Conservation (phyloP, 495 filamentous ascomycete species). For the Xylaria curta region DNA sequence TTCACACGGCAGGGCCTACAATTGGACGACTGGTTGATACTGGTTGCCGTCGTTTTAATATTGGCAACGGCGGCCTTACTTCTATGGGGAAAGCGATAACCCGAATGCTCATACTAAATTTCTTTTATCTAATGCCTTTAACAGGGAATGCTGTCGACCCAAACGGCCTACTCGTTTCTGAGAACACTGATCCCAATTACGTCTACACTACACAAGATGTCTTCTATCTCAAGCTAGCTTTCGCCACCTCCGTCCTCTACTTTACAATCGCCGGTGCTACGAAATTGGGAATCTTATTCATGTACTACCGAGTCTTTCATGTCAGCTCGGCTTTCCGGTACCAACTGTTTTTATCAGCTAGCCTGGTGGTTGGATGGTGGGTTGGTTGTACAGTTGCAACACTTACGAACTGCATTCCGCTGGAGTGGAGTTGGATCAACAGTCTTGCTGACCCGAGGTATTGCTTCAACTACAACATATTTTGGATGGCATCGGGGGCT, state of each 20-base stretch:
- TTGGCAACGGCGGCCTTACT: background rate
- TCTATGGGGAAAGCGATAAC: background rate
- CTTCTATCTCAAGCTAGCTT: background rate
- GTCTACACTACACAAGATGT: background rate
- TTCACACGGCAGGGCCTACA: background rate
- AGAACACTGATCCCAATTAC: background rate
- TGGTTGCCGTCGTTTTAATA: background rate
- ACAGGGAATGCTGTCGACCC: background rate
- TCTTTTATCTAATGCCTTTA: no score
- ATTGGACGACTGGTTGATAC: background rate
- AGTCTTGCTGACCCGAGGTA: constrained; percentile 27
- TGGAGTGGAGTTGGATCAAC: constrained; percentile 29
- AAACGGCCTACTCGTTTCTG: background rate
- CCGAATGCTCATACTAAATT: no score
- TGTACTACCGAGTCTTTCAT: background rate
- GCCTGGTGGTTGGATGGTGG: background rate
- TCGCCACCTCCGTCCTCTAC: background rate
- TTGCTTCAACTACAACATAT: constrained; percentile 42
- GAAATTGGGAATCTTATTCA: background rate
- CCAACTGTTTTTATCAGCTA: background rate
- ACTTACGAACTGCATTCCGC: constrained; percentile 31
- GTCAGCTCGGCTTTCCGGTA: background rate
- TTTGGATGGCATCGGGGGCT: constrained; percentile 39
- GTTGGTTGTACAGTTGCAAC: background rate
- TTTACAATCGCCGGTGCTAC: background rate